Evolutionary conservation across 495 filamentous ascomycete species (phyloP).

Genomic region (Jackrogersella multiformis): DNA sequence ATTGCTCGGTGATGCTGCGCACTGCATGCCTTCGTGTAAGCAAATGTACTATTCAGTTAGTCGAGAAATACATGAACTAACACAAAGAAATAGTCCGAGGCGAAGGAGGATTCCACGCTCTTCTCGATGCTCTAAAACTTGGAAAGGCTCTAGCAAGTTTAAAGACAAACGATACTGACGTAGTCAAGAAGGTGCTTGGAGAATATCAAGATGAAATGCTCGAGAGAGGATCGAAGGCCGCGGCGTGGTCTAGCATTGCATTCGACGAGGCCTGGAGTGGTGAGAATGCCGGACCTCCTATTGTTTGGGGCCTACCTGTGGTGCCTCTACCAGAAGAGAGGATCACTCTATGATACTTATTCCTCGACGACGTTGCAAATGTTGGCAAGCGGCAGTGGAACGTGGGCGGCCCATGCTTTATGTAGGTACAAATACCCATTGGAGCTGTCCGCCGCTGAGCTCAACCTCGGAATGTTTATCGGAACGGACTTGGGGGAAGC

Average conservation of each 20-base stretch:
- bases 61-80: background rate
- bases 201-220: slow-evolving; percentile 37
- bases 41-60: background rate
- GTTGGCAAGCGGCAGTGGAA: background rate
- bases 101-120: slow-evolving; percentile 38
- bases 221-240: slow-evolving; percentile 31
- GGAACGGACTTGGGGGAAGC: background rate
- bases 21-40: slow-evolving; percentile 67
- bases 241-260: slow-evolving; percentile 31
- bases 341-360: slow-evolving; percentile 12
- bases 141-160: slow-evolving; percentile 19
- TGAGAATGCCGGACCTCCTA: slow-evolving; percentile 7
- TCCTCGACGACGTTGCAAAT: background rate
- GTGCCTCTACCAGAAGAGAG: slow-evolving; percentile 32
- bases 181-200: slow-evolving; percentile 28
- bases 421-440: slow-evolving; percentile 2
- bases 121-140: slow-evolving; percentile 38
- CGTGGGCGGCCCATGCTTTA: background rate
- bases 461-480: background rate
- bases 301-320: slow-evolving; percentile 33
- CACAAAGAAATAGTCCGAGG: slow-evolving; percentile 26
- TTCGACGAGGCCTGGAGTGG: slow-evolving; percentile 34
- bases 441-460: background rate
- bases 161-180: slow-evolving; percentile 13
- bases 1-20: slow-evolving; percentile 62